phyloP scores from a whole-genome alignment of 352 stramenopile genomes.

The Ophiocytium majus region DNA sequence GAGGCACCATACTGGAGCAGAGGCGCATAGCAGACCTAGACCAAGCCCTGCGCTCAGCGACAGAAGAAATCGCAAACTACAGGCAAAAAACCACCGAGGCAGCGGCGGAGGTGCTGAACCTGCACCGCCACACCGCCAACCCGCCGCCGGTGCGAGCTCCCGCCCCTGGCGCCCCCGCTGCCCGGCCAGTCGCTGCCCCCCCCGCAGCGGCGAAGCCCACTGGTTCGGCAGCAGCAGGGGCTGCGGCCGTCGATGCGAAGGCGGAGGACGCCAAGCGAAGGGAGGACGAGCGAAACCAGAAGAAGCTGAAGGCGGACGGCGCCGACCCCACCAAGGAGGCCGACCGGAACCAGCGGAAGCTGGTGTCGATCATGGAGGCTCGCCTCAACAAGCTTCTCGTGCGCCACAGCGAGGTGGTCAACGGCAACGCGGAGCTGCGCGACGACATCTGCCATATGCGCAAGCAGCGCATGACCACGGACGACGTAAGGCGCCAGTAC shows the following conservation, averaged over 20 bases:
- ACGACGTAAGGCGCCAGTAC: slow-evolving; percentile 35
- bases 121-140: slow-evolving; percentile 45
- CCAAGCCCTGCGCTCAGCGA: slow-evolving; percentile 34
- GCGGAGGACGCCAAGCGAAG: too few species aligned
- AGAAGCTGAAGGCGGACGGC: slow-evolving; percentile 46
- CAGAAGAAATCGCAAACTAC: slow-evolving; percentile 31
- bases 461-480: slow-evolving; percentile 43
- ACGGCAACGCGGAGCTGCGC: slow-evolving; percentile 38
- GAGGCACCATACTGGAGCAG: slow-evolving; percentile 44
- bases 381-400: slow-evolving; percentile 52
- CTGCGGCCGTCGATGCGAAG: too few species aligned
- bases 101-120: slow-evolving; percentile 51
- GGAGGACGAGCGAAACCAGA: too few species aligned
- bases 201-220: too few species aligned
- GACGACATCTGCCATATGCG: slow-evolving; percentile 46
- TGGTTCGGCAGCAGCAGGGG: too few species aligned
- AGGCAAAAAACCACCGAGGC: slow-evolving; percentile 36
- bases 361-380: slow-evolving; percentile 34
- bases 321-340: slow-evolving; percentile 49
- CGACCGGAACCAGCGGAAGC: slow-evolving; percentile 46
- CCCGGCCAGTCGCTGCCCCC: too few species aligned
- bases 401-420: slow-evolving; percentile 46
- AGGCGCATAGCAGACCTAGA: slow-evolving; percentile 37
- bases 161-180: too few species aligned
- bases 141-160: too few species aligned